Evolutionary conservation across 768 basidiomycete species (phyloP).

Genomic region (Kwoniella heveanensis): DNA sequence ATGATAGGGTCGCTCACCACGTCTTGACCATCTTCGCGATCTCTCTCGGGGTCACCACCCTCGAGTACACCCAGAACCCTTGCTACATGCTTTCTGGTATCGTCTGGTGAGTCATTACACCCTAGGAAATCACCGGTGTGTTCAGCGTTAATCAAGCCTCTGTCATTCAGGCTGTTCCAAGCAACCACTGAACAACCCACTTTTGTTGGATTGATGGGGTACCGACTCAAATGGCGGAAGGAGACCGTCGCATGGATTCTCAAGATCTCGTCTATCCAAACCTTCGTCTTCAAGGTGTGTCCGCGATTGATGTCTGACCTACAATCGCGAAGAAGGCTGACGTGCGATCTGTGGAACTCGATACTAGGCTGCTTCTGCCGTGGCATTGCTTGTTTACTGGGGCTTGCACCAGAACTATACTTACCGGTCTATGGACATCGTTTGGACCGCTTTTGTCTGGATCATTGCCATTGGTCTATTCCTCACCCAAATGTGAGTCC

Average conservation of each 20-base stretch:
- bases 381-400: conserved; percentile 42
- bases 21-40: conserved; percentile 41
- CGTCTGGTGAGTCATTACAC: conserved; percentile 29
- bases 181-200: conserved; percentile 44
- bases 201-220: conserved; percentile 38
- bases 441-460: conserved; percentile 32
- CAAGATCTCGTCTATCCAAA: conserved; percentile 35
- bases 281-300: conserved; percentile 39
- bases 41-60: conserved; percentile 33
- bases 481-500: conserved; percentile 40
- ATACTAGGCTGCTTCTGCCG: conserved; percentile 28
- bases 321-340: no score
- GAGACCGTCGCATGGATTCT: conserved; percentile 20
- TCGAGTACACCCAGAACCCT: conserved; percentile 34
- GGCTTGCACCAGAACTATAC: conserved; percentile 29
- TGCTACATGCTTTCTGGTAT: conserved; percentile 31
- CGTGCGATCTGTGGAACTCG: not conserved
- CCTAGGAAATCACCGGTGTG: not conserved
- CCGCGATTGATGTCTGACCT: no score
- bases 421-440: conserved; percentile 33
- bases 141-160: not conserved
- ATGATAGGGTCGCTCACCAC: conserved; percentile 37
- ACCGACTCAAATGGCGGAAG: conserved; percentile 36
- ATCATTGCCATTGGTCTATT: conserved; percentile 37
- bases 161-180: conserved; percentile 39